These are phyloP conservation scores for Globisporangium yorkense DNA, from an alignment of 352 stramenopile genomes.

Conservation along the genomic window DNA sequence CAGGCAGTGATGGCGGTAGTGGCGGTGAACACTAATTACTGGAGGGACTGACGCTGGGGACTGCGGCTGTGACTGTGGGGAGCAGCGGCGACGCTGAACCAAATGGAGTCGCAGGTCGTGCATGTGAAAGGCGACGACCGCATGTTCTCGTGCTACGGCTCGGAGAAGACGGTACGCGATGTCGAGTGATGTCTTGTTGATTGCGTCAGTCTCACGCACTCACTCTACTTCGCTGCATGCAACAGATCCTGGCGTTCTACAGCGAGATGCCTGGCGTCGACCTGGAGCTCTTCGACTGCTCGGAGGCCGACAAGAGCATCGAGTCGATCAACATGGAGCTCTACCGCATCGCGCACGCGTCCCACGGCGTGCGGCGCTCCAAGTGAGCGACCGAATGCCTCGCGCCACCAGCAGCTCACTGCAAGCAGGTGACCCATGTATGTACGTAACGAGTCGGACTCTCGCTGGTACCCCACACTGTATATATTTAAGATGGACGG, in stretches of 20 bases:
- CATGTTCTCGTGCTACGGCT: slow-evolving; percentile 85
- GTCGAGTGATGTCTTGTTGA: neutral
- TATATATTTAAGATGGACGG: neutral
- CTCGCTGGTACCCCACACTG: neutral
- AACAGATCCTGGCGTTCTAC: slow-evolving; percentile 83
- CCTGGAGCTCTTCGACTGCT: slow-evolving; percentile 77
- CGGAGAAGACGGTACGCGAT: slow-evolving; percentile 50
- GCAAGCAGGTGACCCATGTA: neutral
- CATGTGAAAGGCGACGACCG: slow-evolving; percentile 77
- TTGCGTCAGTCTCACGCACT: too few relatives aligned
- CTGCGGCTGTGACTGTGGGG: neutral
- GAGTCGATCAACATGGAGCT: slow-evolving; percentile 70
- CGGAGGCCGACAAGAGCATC: slow-evolving; percentile 68
- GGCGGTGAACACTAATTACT: neutral
- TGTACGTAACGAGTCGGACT: neutral
- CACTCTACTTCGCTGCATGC: neutral
- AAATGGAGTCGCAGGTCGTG: slow-evolving; percentile 77
- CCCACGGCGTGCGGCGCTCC: slow-evolving; percentile 21
- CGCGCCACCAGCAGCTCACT: too few relatives aligned
- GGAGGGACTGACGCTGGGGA: neutral
- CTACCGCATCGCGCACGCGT: slow-evolving; percentile 58
- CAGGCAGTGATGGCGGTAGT: too few relatives aligned
- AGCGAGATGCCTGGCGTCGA: slow-evolving; percentile 71
- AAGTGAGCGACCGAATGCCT: slow-evolving; percentile 6
- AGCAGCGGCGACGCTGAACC: slow-evolving; percentile 69